Conservation (phyloP, 768 basidiomycete species). For the Tricholoma furcatifolium region DNA sequence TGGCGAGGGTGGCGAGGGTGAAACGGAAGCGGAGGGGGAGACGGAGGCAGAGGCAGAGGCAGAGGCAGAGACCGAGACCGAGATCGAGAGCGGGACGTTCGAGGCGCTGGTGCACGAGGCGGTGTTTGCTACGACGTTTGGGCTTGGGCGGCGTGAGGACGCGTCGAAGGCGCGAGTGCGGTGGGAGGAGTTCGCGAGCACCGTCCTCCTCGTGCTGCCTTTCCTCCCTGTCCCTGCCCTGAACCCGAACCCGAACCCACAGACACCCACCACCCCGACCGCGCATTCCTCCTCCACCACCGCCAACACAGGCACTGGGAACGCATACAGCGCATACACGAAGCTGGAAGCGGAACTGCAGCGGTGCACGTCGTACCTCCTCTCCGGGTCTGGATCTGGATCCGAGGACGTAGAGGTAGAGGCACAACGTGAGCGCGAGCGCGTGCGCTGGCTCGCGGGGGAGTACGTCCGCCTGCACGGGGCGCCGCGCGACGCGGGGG, state of each 20-base stretch:
- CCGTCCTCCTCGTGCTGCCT: constrained; percentile 62
- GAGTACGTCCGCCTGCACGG: constrained; percentile 66
- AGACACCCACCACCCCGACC: too few species aligned
- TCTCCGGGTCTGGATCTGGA: constrained; percentile 51
- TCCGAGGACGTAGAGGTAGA: constrained; percentile 40
- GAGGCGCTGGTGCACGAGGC: constrained; percentile 83
- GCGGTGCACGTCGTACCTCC: constrained; percentile 63
- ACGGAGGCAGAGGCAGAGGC: too few species aligned
- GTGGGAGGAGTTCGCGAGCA: constrained; percentile 50
- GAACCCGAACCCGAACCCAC: too few species aligned
- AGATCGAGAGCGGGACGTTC: constrained; percentile 63
- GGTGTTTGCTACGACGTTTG: constrained; percentile 74
- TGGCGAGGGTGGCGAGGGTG: too few species aligned
- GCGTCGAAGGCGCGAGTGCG: constrained; percentile 11
- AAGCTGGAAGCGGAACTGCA: constrained; percentile 72
- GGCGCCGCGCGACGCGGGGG: constrained; percentile 43
- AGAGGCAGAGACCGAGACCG: neutral
- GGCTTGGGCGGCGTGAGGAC: constrained; percentile 6
- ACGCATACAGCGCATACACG: too few species aligned
- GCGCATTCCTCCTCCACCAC: too few species aligned
- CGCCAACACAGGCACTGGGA: too few species aligned
- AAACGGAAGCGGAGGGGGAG: constrained; percentile 8
- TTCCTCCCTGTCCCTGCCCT: constrained; percentile 21
- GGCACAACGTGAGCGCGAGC: constrained; percentile 35
- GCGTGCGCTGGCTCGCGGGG: constrained; percentile 63